phyloP scores from a whole-genome alignment of 108 stramenopile species.

The Nannochloropsis salina region DNA sequence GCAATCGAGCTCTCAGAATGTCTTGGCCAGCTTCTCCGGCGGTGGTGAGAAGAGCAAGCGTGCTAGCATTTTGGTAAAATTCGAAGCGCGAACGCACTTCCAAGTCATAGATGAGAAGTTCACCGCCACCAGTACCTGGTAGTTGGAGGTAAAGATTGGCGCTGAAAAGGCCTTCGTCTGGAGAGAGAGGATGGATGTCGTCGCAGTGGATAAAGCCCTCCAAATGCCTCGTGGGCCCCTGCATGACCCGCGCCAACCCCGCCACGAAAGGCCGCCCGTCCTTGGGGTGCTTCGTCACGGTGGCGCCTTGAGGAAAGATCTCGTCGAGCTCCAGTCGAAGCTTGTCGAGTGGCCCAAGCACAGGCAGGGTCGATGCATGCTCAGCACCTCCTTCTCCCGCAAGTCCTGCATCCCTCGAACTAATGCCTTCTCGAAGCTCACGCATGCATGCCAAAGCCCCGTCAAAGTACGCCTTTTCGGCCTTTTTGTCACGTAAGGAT shows the following conservation, averaged over 20 bases:
- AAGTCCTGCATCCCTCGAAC: constrained; percentile 20
- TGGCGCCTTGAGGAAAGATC: constrained; percentile 37
- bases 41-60: constrained; percentile 36
- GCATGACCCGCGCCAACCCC: constrained; percentile 76
- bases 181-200: constrained; percentile 67
- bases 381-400: not conserved
- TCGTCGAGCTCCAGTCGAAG: constrained; percentile 53
- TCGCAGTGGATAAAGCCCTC: constrained; percentile 84
- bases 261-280: constrained; percentile 39
- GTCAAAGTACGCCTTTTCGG: constrained; percentile 5
- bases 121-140: constrained; percentile 52
- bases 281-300: constrained; percentile 26
- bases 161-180: constrained; percentile 67
- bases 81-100: constrained; percentile 48
- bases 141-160: constrained; percentile 83
- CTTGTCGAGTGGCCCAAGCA: constrained; percentile 44
- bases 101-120: constrained; percentile 49
- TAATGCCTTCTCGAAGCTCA: not conserved
- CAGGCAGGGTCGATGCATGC: not conserved
- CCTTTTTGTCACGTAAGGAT: constrained; percentile 19
- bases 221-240: constrained; percentile 79
- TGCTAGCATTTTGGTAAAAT: constrained; percentile 50
- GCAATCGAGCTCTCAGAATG: constrained; percentile 38
- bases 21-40: constrained; percentile 44
- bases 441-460: constrained; percentile 19